Conservation (phyloP, 2,329 filamentous ascomycete genomes). For the Cucurbitaria berberidis region DNA sequence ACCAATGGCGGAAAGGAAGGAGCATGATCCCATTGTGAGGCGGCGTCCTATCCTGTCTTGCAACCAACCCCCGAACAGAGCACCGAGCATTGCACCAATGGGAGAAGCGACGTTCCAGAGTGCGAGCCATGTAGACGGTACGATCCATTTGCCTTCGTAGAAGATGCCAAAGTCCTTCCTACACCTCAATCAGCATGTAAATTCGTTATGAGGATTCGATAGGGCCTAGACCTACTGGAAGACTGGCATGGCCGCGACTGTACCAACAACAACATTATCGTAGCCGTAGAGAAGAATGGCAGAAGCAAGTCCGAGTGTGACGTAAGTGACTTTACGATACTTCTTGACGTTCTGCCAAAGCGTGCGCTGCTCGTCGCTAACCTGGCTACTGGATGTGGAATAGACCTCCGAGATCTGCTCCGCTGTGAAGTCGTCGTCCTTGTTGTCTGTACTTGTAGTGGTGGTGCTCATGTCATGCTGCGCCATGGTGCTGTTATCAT, state of each 20-base stretch:
- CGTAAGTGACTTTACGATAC: conserved; percentile 34
- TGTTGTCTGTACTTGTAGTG: background rate
- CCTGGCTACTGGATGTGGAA: conserved; percentile 7
- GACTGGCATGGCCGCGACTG: conserved; percentile 35
- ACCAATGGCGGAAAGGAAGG: conserved; percentile 35
- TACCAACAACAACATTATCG: conserved; percentile 40
- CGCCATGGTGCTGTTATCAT: conserved; percentile 9
- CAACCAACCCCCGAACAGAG: conserved; percentile 33
- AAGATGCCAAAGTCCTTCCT: conserved; percentile 35
- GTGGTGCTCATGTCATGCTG: conserved; percentile 5
- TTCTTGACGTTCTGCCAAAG: conserved; percentile 42
- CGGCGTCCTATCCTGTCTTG: conserved; percentile 37
- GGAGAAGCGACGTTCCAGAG: conserved; percentile 37
- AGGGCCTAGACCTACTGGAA: conserved; percentile 31
- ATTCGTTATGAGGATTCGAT: background rate
- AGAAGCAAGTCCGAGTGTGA: conserved; percentile 33
- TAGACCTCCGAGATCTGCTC: conserved; percentile 21
- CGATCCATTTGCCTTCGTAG: conserved; percentile 34
- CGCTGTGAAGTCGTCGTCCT: conserved; percentile 6
- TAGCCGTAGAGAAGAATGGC: conserved; percentile 40
- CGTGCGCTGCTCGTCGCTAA: conserved; percentile 25
- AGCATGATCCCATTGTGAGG: conserved; percentile 25
- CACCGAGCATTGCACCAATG: conserved; percentile 36
- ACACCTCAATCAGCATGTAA: background rate
- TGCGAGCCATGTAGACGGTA: conserved; percentile 37